These are phyloP conservation scores for Ceratorhiza oryzae-sativae DNA, from an alignment of 1,284 basidiomycete species.

Conservation along the genomic window DNA sequence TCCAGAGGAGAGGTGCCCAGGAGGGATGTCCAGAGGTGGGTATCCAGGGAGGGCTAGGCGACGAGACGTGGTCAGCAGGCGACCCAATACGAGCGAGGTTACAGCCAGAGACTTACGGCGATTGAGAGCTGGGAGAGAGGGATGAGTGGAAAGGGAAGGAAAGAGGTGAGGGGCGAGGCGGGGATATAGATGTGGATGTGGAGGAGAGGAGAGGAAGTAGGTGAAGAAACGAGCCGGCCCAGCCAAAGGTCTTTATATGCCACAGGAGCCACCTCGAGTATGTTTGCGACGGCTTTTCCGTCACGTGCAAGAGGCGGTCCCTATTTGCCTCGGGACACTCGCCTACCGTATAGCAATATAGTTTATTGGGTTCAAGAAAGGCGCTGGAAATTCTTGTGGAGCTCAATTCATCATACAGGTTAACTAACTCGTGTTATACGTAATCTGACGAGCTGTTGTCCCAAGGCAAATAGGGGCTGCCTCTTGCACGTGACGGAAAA, in stretches of 20 bases:
- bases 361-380: not conserved
- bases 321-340: not conserved
- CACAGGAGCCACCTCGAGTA: not conserved
- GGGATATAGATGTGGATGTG: not conserved
- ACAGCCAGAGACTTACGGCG: not conserved
- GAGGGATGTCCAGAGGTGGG: not conserved
- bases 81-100: not conserved
- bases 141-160: not conserved
- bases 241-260: not conserved
- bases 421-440: no score
- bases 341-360: not conserved
- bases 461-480: slow-evolving; percentile 13
- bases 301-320: not conserved
- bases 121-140: not conserved
- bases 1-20: not conserved
- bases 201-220: not conserved
- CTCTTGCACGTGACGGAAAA: not conserved
- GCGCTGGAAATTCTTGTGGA: no score
- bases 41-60: not conserved
- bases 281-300: not conserved
- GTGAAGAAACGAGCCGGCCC: not conserved
- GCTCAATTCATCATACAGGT: no score
- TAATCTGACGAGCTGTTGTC: no score
- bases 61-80: not conserved
- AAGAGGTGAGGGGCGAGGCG: not conserved